phyloP scores from a whole-genome alignment of 192 early-diverging fungal genomes.

The Thamnidium elegans region DNA sequence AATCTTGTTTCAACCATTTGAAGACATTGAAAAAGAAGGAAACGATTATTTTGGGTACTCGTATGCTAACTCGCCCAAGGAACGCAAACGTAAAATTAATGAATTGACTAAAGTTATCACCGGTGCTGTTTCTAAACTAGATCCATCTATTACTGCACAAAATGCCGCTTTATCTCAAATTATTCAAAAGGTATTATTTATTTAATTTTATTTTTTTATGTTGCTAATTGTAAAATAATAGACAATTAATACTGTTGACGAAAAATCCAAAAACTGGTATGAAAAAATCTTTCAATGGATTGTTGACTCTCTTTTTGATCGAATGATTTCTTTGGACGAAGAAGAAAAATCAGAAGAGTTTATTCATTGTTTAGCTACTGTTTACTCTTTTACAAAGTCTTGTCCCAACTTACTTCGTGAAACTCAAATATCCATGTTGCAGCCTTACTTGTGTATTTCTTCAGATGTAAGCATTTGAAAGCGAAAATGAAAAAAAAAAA shows the following conservation, averaged over 20 bases:
- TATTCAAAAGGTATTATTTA: constrained; percentile 25
- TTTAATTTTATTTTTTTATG: constrained; percentile 33
- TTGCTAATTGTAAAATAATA: no score
- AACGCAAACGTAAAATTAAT: constrained; percentile 12
- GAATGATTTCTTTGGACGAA: constrained; percentile 66
- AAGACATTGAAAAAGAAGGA: constrained; percentile 14
- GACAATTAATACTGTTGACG: constrained; percentile 40
- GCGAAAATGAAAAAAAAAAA: constrained; percentile 8
- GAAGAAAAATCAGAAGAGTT: constrained; percentile 23
- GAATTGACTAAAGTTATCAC: constrained; percentile 16
- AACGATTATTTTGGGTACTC: constrained; percentile 12
- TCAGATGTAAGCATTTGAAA: constrained; percentile 3
- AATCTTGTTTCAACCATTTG: constrained; percentile 63
- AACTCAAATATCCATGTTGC: constrained; percentile 44
- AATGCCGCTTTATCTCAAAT: constrained; percentile 36
- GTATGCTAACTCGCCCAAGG: constrained; percentile 10
- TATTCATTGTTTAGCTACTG: constrained; percentile 21
- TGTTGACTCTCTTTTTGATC: constrained; percentile 76
- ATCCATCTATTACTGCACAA: constrained; percentile 3
- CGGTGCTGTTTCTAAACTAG: constrained; percentile 8
- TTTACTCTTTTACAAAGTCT: constrained; percentile 33
- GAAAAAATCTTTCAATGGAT: constrained; percentile 58
- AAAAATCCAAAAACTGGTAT: constrained; percentile 41
- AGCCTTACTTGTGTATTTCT: constrained; percentile 55
- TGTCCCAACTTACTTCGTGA: constrained; percentile 34